Evolutionary conservation across 2,329 filamentous ascomycete genomes (phyloP), one percentile per base, ranked within the genome.

Genomic region (Venturia effusa): DNA sequence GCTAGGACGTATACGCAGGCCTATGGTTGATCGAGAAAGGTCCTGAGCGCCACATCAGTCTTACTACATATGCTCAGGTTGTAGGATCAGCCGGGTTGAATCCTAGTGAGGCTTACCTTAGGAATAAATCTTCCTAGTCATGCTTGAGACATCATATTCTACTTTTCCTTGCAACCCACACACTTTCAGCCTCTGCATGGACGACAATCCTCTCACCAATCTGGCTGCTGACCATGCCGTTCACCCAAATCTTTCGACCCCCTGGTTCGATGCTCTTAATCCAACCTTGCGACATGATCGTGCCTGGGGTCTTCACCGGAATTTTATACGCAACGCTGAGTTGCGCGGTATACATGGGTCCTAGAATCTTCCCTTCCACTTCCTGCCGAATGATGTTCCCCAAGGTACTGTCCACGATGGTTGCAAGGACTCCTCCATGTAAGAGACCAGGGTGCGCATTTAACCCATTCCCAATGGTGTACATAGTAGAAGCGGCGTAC

Each of bases 401-500:
- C 48, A 65, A 40, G 8, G 61, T 65, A 22, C 43, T 57, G 32
- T 65, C 64, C 39, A 65, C 13, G 5, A 65, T 64, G 10, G 61
- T 57, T 7, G 43, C 60, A 15, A 65, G 59, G n/a, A 65, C 64
- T 24, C 61, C 61, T 30, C 64, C 64, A 59, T 65, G 64, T 15
- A 65, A 51, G 30, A 65, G 24, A 22, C 57, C 45, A 4, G 64
- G 61, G 60, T 65, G 64, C 19, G 64, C 60, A 51, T 64, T 65
- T 45, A 65, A n/a, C 8, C 59, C 64, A 59, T 37, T 40, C 17
- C 64, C 64, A 39, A 65, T 41, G 15, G 61, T 65, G 32, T n/a
- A n/a, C n/a, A n/a, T n/a, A n/a, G n/a, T 64, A 65, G 24, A 65
- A 65, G 11, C 64, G 43, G 11, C 64, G 64, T 10, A 65, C 39